Conservation (phyloP, 192 early-diverging fungal species). For the Cetraspora pellucida region DNA sequence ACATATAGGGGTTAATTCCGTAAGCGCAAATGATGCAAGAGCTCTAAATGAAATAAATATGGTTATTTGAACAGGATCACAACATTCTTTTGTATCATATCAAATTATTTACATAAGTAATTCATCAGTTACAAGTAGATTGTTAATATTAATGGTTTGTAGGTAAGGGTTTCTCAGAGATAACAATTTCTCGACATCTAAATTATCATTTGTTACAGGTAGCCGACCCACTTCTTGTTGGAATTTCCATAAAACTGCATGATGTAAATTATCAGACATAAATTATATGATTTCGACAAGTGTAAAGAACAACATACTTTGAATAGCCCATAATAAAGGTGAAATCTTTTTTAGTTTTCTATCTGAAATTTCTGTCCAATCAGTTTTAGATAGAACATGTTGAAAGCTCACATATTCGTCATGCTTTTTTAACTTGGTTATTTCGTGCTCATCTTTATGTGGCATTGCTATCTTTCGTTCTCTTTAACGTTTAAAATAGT, state of each 20-base stretch:
- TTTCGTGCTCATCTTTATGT: constrained; percentile 46
- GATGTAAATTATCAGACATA: not conserved
- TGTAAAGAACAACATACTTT: constrained; percentile 40
- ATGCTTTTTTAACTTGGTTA: constrained; percentile 34
- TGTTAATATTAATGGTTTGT: constrained; percentile 39
- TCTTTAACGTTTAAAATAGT: constrained; percentile 1
- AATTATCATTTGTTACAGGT: constrained; percentile 19
- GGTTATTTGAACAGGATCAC: not conserved
- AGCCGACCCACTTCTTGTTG: constrained; percentile 32
- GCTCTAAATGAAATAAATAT: constrained; percentile 38
- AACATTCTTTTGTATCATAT: not conserved
- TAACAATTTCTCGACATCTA: constrained; percentile 37
- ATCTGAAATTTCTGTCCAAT: constrained; percentile 46
- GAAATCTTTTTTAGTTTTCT: constrained; percentile 52
- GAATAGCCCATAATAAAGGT: constrained; percentile 52
- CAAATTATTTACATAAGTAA: constrained; percentile 43
- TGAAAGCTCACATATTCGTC: constrained; percentile 47
- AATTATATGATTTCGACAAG: not conserved
- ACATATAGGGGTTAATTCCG: constrained; percentile 78
- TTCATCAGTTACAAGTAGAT: constrained; percentile 47
- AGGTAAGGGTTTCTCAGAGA: constrained; percentile 37
- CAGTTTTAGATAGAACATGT: constrained; percentile 38
- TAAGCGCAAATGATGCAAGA: constrained; percentile 50
- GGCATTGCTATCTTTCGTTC: constrained; percentile 34
- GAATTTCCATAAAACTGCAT: constrained; percentile 41